phyloP scores from a whole-genome alignment of 2,329 filamentous ascomycete species.

The Pseudocercospora musae region DNA sequence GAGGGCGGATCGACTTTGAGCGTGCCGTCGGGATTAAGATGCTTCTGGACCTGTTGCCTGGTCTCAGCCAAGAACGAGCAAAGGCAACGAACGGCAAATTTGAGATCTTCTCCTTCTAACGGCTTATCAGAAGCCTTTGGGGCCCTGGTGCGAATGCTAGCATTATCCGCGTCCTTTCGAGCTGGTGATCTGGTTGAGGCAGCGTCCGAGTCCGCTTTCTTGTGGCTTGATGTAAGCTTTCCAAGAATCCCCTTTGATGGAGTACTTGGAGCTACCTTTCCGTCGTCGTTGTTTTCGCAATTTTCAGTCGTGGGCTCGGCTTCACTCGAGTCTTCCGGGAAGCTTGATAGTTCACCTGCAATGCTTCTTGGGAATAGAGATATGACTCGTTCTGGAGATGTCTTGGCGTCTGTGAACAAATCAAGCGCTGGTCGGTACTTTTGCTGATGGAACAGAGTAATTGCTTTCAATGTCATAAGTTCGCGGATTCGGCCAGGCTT shows the following conservation, averaged over 20 bases:
- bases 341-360: constrained; percentile 71
- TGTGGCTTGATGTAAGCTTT: constrained; percentile 44
- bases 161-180: constrained; percentile 55
- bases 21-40: constrained; percentile 57
- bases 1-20: constrained; percentile 54
- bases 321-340: constrained; percentile 45
- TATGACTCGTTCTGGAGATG: constrained; percentile 84
- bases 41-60: constrained; percentile 61
- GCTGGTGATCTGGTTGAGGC: constrained; percentile 60
- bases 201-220: constrained; percentile 48
- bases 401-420: constrained; percentile 84
- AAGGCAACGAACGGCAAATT: constrained; percentile 74
- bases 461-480: constrained; percentile 88
- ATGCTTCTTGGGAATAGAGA: constrained; percentile 79
- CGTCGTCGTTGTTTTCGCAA: constrained; percentile 28
- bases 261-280: constrained; percentile 34
- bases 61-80: constrained; percentile 87
- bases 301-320: constrained; percentile 42
- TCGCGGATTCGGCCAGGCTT: constrained; percentile 78
- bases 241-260: constrained; percentile 46
- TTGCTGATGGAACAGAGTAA: constrained; percentile 73
- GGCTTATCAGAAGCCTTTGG: constrained; percentile 47
- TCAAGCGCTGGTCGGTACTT: constrained; percentile 86
- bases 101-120: constrained; percentile 78
- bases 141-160: constrained; percentile 51